Conservation (phyloP, 345 rosid species). For the Streptanthus diversifolius region DNA sequence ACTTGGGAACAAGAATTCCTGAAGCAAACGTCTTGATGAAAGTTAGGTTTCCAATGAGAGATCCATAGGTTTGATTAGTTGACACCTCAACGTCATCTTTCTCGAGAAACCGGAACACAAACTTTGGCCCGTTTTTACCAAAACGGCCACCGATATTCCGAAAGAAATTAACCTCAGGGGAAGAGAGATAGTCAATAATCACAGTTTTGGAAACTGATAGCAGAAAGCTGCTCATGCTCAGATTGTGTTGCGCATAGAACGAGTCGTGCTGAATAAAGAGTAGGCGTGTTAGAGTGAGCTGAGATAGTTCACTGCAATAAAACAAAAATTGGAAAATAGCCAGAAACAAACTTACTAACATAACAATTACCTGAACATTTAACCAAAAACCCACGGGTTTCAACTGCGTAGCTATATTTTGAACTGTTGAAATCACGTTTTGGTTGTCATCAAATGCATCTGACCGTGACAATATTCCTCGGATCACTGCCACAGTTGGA, state of each 20-base stretch:
- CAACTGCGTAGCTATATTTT: constrained; percentile 37
- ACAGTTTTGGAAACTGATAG: constrained; percentile 47
- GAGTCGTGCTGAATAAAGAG: constrained; percentile 58
- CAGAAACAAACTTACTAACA: constrained; percentile 6
- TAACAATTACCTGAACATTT: constrained; percentile 73
- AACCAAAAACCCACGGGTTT: constrained; percentile 59
- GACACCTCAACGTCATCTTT: constrained; percentile 55
- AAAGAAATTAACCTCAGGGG: constrained; percentile 82
- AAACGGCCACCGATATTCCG: constrained; percentile 47
- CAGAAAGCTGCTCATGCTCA: constrained; percentile 67
- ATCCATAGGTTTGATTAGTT: constrained; percentile 69
- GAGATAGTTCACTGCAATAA: not conserved
- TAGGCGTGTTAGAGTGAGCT: constrained; percentile 5
- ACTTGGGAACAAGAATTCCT: constrained; percentile 85
- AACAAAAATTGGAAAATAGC: not conserved
- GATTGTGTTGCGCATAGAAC: constrained; percentile 65
- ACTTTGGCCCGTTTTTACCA: constrained; percentile 44
- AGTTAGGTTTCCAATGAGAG: constrained; percentile 57
- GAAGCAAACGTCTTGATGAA: constrained; percentile 87
- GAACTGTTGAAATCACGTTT: constrained; percentile 42
- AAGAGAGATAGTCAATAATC: constrained; percentile 57
- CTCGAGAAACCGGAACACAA: constrained; percentile 60
- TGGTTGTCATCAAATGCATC: constrained; percentile 38
- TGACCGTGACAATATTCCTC: constrained; percentile 56
- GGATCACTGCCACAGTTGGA: constrained; percentile 48